Base-by-base conservation (phyloP, 2,329 filamentous ascomycete species). In the Neopestalotiopsis sp. region DNA sequence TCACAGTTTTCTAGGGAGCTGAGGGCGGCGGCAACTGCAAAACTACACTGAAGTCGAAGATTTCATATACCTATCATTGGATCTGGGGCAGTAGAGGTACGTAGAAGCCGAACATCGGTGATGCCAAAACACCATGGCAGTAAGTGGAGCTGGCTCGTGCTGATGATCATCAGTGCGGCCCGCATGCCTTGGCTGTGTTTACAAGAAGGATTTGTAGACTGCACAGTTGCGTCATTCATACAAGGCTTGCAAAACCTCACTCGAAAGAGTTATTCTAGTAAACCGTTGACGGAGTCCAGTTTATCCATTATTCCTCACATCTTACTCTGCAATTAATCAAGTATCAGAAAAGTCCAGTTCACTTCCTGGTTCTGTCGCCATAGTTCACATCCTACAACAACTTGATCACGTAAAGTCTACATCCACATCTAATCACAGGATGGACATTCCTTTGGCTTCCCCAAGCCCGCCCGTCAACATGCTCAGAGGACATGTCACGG, bases 401-500 rank as follows among this genome's bases (percentile, higher is more conserved):
- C 9, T 53, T 53, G n/a, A 9, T 53, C 20, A 9, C 6, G 10
- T n/a, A 53, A 7, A 53, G 17, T n/a, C 45, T 20, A 53, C 7
- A 53, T 53, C n/a, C 45, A 53, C 17, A 59, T 4, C 49, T 56
- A 34, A 34, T 28, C 57, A 53, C 30, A 59, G 14, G 56, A 71
- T 71, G 68, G 70, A 71, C 24, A 61, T 68, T 34, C 12, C 40
- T 20, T 24, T 72, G 6, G 42, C 62, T 38, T 63, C 28, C 40
- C 70, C 70, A 40, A 66, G 45, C 34, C 66, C 66, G 2, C 59
- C 59, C 17, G 53, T 72, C 2, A 67, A 65, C 56, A 69, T 72
- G 67, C 62, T 70, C 2, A 17, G 32, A 24, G 66, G 24, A 20
- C 42, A 72, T 45, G 28, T 64, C 6, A 45, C 58, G 14, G 14